Conservation (phyloP, 2,329 filamentous ascomycete genomes). For the Emmonsiellopsis sp. region DNA sequence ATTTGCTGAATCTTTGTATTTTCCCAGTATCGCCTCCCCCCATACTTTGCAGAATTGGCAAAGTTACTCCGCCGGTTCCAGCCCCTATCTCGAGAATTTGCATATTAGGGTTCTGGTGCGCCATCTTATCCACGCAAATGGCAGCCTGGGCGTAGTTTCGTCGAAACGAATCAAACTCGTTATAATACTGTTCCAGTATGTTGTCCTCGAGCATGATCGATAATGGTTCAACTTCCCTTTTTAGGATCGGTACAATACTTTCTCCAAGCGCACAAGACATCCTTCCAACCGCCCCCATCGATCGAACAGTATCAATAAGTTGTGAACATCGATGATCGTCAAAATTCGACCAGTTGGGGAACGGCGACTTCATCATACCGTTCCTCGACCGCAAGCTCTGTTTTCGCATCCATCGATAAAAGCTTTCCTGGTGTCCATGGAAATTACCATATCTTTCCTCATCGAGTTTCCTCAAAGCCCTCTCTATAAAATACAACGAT, state of each 20-base stretch:
- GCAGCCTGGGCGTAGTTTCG: constrained; percentile 15
- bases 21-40: background rate
- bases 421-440: background rate
- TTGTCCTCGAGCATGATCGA: constrained; percentile 20
- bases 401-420: background rate
- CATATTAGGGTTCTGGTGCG: constrained; percentile 18
- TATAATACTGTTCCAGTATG: constrained; percentile 16
- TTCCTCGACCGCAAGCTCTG: background rate
- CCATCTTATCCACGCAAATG: constrained; percentile 18
- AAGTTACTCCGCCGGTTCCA: background rate
- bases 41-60: background rate
- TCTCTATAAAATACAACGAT: background rate
- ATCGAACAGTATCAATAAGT: background rate
- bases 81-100: constrained; percentile 19
- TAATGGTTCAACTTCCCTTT: constrained; percentile 19
- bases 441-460: background rate
- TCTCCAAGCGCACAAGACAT: constrained; percentile 9
- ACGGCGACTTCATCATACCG: background rate
- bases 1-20: constrained; percentile 2
- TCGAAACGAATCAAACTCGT: constrained; percentile 14
- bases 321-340: background rate
- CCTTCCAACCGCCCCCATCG: background rate
- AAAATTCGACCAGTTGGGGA: background rate
- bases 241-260: constrained; percentile 15
- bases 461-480: background rate